These are phyloP conservation scores for Penicillium capsulatum DNA, from an alignment of 2,329 filamentous ascomycete genomes.

Conservation along the genomic window DNA sequence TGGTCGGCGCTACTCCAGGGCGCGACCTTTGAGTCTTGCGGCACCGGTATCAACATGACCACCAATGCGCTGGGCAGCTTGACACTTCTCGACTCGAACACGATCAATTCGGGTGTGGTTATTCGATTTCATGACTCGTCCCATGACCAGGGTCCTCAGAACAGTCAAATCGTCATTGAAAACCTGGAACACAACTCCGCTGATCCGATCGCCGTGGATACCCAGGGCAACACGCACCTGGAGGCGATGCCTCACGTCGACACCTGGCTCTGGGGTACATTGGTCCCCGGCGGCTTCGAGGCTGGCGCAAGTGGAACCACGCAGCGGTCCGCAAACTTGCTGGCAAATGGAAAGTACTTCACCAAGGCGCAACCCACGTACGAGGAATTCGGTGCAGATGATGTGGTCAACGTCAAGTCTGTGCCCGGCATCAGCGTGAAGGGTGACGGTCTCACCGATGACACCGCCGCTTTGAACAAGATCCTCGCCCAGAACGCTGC, in stretches of 20 bases:
- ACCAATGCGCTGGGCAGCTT: constrained; percentile 25
- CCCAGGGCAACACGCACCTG: constrained; percentile 19
- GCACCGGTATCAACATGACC: constrained; percentile 29
- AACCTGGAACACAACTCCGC: constrained; percentile 22
- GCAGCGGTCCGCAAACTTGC: constrained; percentile 29
- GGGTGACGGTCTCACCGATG: constrained; percentile 43
- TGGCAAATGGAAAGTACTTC: constrained; percentile 40
- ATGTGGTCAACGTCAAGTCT: constrained; percentile 48
- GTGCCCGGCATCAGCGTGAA: constrained; percentile 39
- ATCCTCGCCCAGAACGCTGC: constrained; percentile 30
- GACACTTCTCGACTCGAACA: constrained; percentile 28
- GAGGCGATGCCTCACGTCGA: constrained; percentile 19
- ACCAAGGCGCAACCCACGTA: constrained; percentile 45
- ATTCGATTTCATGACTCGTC: constrained; percentile 28
- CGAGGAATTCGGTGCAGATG: constrained; percentile 36
- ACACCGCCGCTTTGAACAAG: constrained; percentile 36
- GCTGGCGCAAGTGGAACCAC: constrained; percentile 31
- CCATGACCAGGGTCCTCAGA: constrained; percentile 23
- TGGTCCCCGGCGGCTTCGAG: constrained; percentile 28
- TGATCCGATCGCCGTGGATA: constrained; percentile 30
- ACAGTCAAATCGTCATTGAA: constrained; percentile 29
- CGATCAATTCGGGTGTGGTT: constrained; percentile 23
- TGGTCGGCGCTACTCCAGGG: constrained; percentile 26
- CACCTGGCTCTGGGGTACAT: constrained; percentile 35
- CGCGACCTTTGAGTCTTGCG: constrained; percentile 27